A percentile compares a stretch with the other conserved stretches of the same genome.
These are phyloP conservation scores for Grosmannia serpens DNA, from an alignment of 2,329 filamentous ascomycete genomes.

Conservation along the genomic window DNA sequence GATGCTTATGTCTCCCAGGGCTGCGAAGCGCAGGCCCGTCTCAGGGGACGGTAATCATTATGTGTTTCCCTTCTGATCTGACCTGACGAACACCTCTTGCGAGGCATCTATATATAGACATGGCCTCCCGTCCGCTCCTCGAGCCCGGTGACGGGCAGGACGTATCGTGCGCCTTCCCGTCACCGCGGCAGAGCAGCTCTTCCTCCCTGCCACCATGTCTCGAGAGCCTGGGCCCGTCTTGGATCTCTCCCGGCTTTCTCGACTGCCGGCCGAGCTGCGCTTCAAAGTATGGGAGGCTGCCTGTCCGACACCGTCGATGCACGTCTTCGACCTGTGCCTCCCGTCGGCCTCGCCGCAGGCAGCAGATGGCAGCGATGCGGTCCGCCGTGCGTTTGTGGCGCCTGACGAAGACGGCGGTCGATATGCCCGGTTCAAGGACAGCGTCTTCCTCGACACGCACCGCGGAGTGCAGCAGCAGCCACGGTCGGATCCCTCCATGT, in stretches of 20 bases:
- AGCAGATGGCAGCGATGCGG: too few species aligned
- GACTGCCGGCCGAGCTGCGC: slow-evolving; percentile 15
- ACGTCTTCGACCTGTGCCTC: slow-evolving; percentile 13
- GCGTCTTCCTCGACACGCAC: slow-evolving; percentile 4
- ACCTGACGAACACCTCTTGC: too few species aligned
- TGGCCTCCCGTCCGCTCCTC: neutral
- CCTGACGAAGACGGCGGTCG: neutral
- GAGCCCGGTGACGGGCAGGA: neutral
- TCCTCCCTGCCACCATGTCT: neutral
- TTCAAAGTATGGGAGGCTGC: slow-evolving; percentile 14
- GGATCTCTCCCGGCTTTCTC: slow-evolving; percentile 9
- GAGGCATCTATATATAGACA: neutral
- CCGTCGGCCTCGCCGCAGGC: neutral
- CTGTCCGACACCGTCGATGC: slow-evolving; percentile 12
- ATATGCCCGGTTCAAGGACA: slow-evolving; percentile 1
- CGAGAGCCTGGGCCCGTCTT: neutral
- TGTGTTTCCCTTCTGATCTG: neutral
- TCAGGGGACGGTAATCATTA: neutral
- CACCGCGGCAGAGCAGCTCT: neutral
- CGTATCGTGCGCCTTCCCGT: neutral
- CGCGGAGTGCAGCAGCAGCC: neutral
- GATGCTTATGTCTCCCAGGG: neutral
- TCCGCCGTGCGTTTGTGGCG: neutral
- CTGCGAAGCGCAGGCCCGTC: too few species aligned
- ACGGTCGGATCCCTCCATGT: slow-evolving; percentile 7